Base-by-base conservation (phyloP, 208 protist genomes). In the Leishmania major region DNA sequence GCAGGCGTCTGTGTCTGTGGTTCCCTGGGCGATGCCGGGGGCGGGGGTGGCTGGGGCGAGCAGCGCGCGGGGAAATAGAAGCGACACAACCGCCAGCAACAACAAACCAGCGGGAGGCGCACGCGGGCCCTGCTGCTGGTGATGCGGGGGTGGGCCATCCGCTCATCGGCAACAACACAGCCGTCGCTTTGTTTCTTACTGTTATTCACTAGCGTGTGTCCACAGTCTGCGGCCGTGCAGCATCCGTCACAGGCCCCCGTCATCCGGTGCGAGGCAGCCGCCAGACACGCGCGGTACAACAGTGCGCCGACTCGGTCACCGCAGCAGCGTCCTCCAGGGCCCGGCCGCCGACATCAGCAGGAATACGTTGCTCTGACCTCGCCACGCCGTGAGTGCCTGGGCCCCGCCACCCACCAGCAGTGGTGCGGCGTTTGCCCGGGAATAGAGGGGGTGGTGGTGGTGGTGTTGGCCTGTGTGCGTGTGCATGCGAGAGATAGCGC, bases 11-110 rank as follows among this genome's bases (percentile, higher is more conserved):
- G 62, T 37, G 62, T 67, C 8, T 67, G 28, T 40, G 62, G 15
- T 11, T 37, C 28, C 28, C 10, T 15, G 57, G 28, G 28, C 57
- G 57, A n/a, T 31, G 28, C 7, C 57, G 28, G 25, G 57, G 57
- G 4, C 0, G 57, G 28, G 8, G 59, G 59, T 8, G 28, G 59
- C 0, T 25, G 59, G 62, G 76, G 55, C 67, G 83, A 80, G 75
- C 43, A 82, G 79, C 62, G 25, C 82, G 62, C 25, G 40, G 67
- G 19, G 81, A 67, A 25, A 72, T 6, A 80, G 45, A 31, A 69
- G 47, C 15, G 35, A 74, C 31, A 5, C 11, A 67, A 13, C 51
- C 10, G 15, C 51, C 51, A 55, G 51, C 51, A 13, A 55, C 15
- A 19, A 17, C 13, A 13, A 55, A 55, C 8, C 57, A 62, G n/a